Evolutionary conservation across 2,329 filamentous ascomycete genomes (phyloP).

Genomic region (Cucurbitaria berberidis): DNA sequence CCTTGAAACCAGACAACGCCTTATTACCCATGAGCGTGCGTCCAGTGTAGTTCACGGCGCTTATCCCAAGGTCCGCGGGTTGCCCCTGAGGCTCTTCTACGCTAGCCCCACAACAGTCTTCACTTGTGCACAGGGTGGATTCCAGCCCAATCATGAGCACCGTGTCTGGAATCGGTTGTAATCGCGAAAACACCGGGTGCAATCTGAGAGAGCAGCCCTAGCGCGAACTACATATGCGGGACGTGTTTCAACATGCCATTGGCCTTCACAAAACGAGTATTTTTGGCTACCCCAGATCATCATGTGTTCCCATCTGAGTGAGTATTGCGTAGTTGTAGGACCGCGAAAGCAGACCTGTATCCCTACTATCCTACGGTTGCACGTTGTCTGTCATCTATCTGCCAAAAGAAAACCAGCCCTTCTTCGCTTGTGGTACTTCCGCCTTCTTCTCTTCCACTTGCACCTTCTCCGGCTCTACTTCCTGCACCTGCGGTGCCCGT

Average conservation of each 20-base stretch:
- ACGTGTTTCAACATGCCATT: constrained; percentile 10
- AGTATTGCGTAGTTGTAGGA: background rate
- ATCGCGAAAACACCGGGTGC: constrained; percentile 20
- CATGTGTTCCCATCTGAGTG: background rate
- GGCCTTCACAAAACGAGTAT: background rate
- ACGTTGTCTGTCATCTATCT: constrained; percentile 36
- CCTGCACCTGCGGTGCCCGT: constrained; percentile 50
- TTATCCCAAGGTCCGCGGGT: too few species aligned
- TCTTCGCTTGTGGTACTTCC: constrained; percentile 53
- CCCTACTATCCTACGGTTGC: constrained; percentile 2
- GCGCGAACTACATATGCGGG: constrained; percentile 13
- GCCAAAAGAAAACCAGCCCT: constrained; percentile 60
- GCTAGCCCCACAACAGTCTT: constrained; percentile 33
- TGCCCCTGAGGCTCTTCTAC: constrained; percentile 32
- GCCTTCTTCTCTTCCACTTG: constrained; percentile 33
- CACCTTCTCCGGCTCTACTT: constrained; percentile 36
- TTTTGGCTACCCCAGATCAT: constrained; percentile 3
- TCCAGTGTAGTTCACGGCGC: constrained; percentile 31
- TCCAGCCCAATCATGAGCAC: constrained; percentile 24
- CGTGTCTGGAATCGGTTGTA: constrained; percentile 16
- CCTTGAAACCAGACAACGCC: constrained; percentile 32
- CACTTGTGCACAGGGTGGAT: constrained; percentile 13
- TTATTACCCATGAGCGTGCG: constrained; percentile 32
- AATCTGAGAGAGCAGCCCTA: constrained; percentile 12
- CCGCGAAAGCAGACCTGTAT: constrained; percentile 4